Evolutionary conservation across 805 yeast genomes (phyloP), one percentile per base, ranked within the genome.

Genomic region (Jamesozyma lodderae): DNA sequence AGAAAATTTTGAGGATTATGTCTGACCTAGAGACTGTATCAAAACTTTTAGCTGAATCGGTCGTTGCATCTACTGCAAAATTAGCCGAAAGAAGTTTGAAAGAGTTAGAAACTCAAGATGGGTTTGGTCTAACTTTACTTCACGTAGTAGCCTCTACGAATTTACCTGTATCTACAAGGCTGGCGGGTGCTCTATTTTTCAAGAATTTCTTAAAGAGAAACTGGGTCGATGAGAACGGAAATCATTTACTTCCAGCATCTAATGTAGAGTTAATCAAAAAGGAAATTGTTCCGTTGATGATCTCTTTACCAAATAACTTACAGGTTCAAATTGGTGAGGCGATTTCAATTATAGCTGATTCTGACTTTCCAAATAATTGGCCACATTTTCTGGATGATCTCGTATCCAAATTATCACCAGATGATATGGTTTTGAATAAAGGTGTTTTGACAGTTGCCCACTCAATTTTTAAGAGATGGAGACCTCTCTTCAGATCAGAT

Each of bases 261-360:
- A 95, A 88, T 53, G 82, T 82, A 1, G 67, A 60, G 5, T 64
- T 79, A 32, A 73, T 92, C 46, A 88, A 88, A 57, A 40, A 61
- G 8, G 92, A 86, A 54, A 83, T 92, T 46, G 72, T 92, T 36
- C 77, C 79, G n/a, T 66, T 88, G 43, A 87, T 92, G 97, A 79
- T 88, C 44, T 60, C 74, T 26, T 66, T 87, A 36, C 95, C 96
- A 5, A 73, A 73, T 35, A 73, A 79, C 47, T 66, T 92, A 40
- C 96, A 90, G 55, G 69, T 79, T n/a, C 99, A 94, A 64, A 74
- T 92, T 36, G 97, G 96, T 37, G 99, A 94, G 62, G 79, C 95
- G 1, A 79, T 94, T 40, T 78, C 95, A 13, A 68, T 84, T 38
- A 90, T 92, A 52, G 98, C 99, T 3, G 96, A 88, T 57, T 79